Evolutionary conservation across 805 yeast genomes (phyloP).

Genomic region (Wilhelminamyces savonicus): DNA sequence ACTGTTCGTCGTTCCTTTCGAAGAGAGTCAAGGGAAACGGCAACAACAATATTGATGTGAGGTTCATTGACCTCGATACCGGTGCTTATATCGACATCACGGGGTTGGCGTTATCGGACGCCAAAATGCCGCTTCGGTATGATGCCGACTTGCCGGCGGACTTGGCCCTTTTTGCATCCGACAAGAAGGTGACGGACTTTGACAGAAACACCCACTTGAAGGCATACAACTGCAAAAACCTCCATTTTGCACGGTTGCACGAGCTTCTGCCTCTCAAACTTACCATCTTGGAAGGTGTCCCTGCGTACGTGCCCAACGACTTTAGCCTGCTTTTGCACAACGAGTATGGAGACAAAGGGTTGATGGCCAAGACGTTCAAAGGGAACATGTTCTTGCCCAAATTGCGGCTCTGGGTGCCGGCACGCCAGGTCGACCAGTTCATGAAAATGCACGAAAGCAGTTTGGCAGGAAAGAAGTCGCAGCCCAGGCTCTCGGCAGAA

Average conservation of each 20-base stretch:
- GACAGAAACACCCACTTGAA: conserved; percentile 19
- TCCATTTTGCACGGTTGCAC: conserved; percentile 22
- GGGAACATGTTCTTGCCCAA: conserved; percentile 45
- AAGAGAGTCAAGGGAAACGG: conserved; percentile 35
- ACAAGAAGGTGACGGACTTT: conserved; percentile 7
- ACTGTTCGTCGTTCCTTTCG: conserved; percentile 17
- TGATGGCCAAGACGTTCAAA: conserved; percentile 27
- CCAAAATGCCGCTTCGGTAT: conserved; percentile 19
- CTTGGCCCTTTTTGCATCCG: conserved; percentile 4
- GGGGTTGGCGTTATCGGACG: conserved; percentile 29
- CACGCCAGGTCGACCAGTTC: conserved; percentile 15
- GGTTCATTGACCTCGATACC: conserved; percentile 46
- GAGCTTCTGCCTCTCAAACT: conserved; percentile 29
- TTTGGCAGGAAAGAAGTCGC: conserved; percentile 1
- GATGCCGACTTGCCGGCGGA: conserved; percentile 10
- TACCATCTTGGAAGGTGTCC: conserved; percentile 28
- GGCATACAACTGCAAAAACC: conserved; percentile 33
- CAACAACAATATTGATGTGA: conserved; percentile 47
- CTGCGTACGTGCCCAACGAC: conserved; percentile 27
- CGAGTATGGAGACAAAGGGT: conserved; percentile 22
- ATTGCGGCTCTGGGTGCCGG: conserved; percentile 48
- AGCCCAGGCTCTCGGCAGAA: conserved; percentile 5
- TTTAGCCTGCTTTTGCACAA: conserved; percentile 19
- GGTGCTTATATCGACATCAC: conserved; percentile 39
- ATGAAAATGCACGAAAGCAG: conserved; percentile 9